phyloP scores from a whole-genome alignment of 805 yeast genomes.

The Cyberlindnera euphorbiiphila region DNA sequence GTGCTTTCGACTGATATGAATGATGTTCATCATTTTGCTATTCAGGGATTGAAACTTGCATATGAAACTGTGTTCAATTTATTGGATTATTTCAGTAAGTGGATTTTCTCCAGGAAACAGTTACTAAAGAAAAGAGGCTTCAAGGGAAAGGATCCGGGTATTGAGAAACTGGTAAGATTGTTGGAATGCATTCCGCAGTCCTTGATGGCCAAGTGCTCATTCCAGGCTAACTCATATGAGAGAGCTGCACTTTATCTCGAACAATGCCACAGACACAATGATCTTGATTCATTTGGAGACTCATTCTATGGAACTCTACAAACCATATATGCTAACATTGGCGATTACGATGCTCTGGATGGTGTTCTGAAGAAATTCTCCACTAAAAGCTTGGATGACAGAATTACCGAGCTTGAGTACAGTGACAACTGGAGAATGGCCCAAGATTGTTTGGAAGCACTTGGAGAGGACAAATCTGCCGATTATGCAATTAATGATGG shows the following conservation, averaged over 20 bases:
- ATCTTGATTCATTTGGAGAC: constrained; percentile 31
- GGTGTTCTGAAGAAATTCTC: constrained; percentile 79
- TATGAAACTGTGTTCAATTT: constrained; percentile 74
- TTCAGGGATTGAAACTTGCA: constrained; percentile 60
- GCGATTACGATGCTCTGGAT: constrained; percentile 85
- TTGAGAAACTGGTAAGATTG: constrained; percentile 41
- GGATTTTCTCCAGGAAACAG: constrained; percentile 40
- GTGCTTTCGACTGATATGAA: constrained; percentile 50
- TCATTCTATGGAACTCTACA: constrained; percentile 52
- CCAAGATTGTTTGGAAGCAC: constrained; percentile 73
- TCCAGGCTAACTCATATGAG: constrained; percentile 82
- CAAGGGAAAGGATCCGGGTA: constrained; percentile 28
- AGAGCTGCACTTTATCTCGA: constrained; percentile 85
- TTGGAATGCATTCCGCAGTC: constrained; percentile 59
- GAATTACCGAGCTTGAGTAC: constrained; percentile 75
- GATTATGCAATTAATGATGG: constrained; percentile 29
- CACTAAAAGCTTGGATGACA: constrained; percentile 65
- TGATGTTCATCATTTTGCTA: constrained; percentile 44
- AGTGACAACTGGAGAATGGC: constrained; percentile 86
- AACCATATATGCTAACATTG: constrained; percentile 77
- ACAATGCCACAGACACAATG: constrained; percentile 52
- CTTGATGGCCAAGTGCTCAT: constrained; percentile 70
- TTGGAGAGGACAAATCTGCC: constrained; percentile 38
- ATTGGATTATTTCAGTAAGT: constrained; percentile 78
- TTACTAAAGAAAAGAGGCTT: constrained; percentile 19